Evolutionary conservation across 805 yeast species (phyloP).

Genomic region (Starmerella stellata): DNA sequence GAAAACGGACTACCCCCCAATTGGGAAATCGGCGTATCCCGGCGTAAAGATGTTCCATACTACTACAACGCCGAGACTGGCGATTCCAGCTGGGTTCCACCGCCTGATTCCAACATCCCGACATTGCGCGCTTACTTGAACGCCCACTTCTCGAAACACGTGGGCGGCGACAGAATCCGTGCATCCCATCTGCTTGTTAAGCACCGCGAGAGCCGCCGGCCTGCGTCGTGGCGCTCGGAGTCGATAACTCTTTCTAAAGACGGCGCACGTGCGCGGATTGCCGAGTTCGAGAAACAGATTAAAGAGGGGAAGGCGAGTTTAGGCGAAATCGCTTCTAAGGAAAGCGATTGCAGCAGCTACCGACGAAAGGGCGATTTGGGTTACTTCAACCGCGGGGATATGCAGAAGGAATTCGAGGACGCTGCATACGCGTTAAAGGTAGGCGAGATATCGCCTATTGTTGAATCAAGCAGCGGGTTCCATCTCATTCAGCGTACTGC

Average conservation of each 20-base stretch:
- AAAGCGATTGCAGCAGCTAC: conserved; percentile 78
- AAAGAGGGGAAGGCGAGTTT: conserved; percentile 47
- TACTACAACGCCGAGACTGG: conserved; percentile 51
- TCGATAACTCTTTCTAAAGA: conserved; percentile 63
- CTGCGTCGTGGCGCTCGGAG: conserved; percentile 75
- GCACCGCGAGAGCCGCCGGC: conserved; percentile 69
- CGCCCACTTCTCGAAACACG: conserved; percentile 15
- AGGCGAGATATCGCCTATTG: conserved; percentile 66
- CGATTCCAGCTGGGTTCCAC: conserved; percentile 81
- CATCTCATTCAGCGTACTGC: conserved; percentile 78
- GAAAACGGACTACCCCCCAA: conserved; percentile 62
- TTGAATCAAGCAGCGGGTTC: conserved; percentile 81
- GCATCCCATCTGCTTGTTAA: conserved; percentile 71
- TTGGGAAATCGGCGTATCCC: conserved; percentile 68
- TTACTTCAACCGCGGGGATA: conserved; percentile 67
- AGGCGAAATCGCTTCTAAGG: conserved; percentile 56
- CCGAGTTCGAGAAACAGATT: conserved; percentile 39
- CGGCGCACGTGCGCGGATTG: conserved; percentile 50
- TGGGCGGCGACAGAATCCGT: conserved; percentile 35
- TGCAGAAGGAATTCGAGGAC: conserved; percentile 89
- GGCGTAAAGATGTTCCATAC: conserved; percentile 70
- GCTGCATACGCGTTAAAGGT: conserved; percentile 67
- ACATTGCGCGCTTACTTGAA: conserved; percentile 41
- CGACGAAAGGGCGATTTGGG: conserved; percentile 86
- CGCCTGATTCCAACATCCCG: conserved; percentile 55